A percentile compares a stretch with the other conserved stretches of the same genome.
Evolutionary conservation across 352 stramenopile species (phyloP).

Genomic region (Elongisporangium anandrum): DNA sequence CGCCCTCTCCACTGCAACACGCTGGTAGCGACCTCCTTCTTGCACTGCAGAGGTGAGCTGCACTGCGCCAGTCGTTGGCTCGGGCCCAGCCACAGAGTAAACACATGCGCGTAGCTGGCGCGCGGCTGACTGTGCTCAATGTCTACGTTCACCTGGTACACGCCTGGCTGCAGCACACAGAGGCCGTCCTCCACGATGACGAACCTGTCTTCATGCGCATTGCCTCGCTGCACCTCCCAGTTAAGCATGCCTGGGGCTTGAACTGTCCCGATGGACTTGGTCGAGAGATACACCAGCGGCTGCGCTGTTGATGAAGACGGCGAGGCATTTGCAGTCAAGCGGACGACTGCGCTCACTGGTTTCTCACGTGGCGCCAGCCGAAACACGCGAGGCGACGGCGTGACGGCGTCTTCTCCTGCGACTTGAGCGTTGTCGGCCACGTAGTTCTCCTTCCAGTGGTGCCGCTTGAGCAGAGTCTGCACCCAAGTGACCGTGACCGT

Average conservation of each 20-base stretch:
- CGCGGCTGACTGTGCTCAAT: conserved; percentile 33
- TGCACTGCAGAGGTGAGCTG: conserved; percentile 26
- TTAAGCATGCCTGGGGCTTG: conserved; percentile 29
- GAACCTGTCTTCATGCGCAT: conserved; percentile 28
- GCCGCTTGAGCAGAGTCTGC: neutral
- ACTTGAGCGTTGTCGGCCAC: neutral
- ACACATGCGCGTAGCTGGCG: conserved; percentile 27
- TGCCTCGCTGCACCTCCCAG: conserved; percentile 26
- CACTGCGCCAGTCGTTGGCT: conserved; percentile 31
- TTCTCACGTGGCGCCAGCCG: neutral
- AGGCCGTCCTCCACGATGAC: conserved; percentile 28
- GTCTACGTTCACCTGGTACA: conserved; percentile 42
- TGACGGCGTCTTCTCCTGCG: neutral
- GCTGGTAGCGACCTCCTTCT: conserved; percentile 36
- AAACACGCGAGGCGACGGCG: neutral
- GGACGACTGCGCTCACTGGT: no score
- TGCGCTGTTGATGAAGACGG: neutral
- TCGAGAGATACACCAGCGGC: conserved; percentile 29
- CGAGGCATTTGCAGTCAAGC: neutral
- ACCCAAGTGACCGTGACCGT: neutral
- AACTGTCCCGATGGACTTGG: conserved; percentile 28
- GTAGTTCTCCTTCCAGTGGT: neutral
- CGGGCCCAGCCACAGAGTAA: conserved; percentile 33
- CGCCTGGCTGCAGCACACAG: conserved; percentile 21
- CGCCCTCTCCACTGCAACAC: conserved; percentile 27